Base-by-base conservation (phyloP, 2,329 filamentous ascomycete species). In the Leptosphaerulina australis region DNA sequence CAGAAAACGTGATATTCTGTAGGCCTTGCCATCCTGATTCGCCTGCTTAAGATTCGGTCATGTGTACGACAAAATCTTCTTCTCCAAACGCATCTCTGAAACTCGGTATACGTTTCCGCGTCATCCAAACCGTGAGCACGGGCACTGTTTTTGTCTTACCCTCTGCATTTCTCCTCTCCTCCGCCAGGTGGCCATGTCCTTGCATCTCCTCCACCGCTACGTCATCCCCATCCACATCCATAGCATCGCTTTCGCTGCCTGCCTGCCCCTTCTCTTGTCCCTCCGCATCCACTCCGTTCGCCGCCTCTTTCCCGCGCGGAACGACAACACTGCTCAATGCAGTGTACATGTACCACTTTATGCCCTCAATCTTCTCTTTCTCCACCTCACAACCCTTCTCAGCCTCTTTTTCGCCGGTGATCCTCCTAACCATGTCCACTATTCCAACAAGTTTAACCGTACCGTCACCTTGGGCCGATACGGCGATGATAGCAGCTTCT, bases 111-210 rank as follows among this genome's bases (percentile, higher is more conserved):
- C 24, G 41, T 30, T 41, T 59, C 44, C 39, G 59, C 12, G 56
- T 58, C 35, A 66, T 48, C 63, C 63, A 66, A 2, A 63, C 44
- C 1, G 61, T 64, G 2, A 66, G 36, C 9, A 66, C 56, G 0
- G 62, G 61, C 12, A 53, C 26, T 8, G 37, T 59, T 24, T 38
- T 54, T 43, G 12, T 52, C 25, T 48, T 38, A n/a, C n/a, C 28
- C 4, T 30, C 12, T 2, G 14, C 34, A 9, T 37, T 12, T 2
- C 6, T 17, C n/a, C 21, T 14, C 2, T 37, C 12, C 20, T 36
- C 18, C 12, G 22, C 14, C 18, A 36, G 21, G 12, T n/a, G 12
- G 9, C 17, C 8, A 9, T 6, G 4, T 3, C 4, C 12, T 31
- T 41, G 26, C 28, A 25, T 18, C 15, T 25, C 17, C 25, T 6